phyloP scores from a whole-genome alignment of 225 moss, liverwort and hornwort genomes.

The Polytrichum commune region DNA sequence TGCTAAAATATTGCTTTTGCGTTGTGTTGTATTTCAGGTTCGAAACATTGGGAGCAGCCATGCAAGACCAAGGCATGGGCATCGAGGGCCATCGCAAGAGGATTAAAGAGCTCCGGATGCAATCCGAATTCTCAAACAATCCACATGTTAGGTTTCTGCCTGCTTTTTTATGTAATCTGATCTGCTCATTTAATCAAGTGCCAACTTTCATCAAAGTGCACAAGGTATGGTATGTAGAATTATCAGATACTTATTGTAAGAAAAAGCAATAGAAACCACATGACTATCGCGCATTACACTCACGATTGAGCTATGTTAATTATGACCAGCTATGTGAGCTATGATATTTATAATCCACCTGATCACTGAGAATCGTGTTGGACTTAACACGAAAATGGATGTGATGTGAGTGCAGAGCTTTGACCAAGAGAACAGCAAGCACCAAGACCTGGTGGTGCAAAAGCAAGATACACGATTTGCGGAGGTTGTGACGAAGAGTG shows the following conservation, averaged over 20 bases:
- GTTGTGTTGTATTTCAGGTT: not conserved
- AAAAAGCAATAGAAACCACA: not conserved
- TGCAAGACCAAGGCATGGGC: conserved; percentile 1
- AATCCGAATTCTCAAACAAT: not conserved
- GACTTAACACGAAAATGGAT: not conserved
- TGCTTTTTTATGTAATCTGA: not conserved
- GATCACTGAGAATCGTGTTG: too few relatives aligned
- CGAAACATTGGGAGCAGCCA: conserved; percentile 1
- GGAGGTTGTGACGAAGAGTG: not conserved
- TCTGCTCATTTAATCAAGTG: not conserved
- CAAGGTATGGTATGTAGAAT: not conserved
- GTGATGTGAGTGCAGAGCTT: conserved; percentile 1
- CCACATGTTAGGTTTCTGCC: not conserved
- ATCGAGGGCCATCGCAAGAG: conserved; percentile 4
- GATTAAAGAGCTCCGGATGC: conserved; percentile 7
- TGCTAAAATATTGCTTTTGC: not conserved
- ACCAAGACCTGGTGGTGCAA: conserved; percentile 2
- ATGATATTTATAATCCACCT: not conserved
- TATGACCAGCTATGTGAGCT: not conserved
- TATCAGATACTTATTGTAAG: not conserved
- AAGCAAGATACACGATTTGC: not conserved
- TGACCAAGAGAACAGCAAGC: conserved; percentile 1
- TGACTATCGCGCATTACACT: too few relatives aligned
- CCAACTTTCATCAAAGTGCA: not conserved
- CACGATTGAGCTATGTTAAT: not conserved